Evolutionary conservation across 2,329 filamentous ascomycete genomes (phyloP).

Genomic region (Aquanectria penicillioides): DNA sequence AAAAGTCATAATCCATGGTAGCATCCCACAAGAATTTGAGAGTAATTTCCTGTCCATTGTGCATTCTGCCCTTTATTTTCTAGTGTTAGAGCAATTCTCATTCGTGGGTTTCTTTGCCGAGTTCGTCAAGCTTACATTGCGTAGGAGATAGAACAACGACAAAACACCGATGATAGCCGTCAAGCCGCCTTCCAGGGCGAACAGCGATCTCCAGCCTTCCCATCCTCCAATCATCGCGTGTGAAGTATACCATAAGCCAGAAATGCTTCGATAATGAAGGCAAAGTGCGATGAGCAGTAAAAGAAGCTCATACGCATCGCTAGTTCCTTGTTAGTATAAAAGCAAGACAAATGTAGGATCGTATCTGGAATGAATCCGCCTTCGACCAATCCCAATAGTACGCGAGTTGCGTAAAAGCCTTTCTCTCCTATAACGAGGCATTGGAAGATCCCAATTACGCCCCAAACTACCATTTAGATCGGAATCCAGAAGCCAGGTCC

Average conservation of each 20-base stretch:
- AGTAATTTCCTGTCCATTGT: slow-evolving; percentile 66
- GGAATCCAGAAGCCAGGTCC: slow-evolving; percentile 70
- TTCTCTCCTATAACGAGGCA: slow-evolving; percentile 42
- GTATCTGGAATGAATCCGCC: slow-evolving; percentile 29
- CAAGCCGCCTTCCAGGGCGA: slow-evolving; percentile 49
- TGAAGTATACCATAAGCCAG: slow-evolving; percentile 60
- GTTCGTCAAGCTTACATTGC: slow-evolving; percentile 39
- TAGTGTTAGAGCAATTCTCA: neutral
- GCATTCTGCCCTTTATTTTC: slow-evolving; percentile 60
- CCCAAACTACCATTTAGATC: slow-evolving; percentile 60
- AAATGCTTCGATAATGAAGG: slow-evolving; percentile 13
- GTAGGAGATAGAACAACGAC: slow-evolving; percentile 34
- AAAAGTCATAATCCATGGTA: slow-evolving; percentile 65
- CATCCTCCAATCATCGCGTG: slow-evolving; percentile 61
- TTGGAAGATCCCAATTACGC: slow-evolving; percentile 46
- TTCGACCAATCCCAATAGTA: slow-evolving; percentile 48
- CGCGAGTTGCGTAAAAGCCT: slow-evolving; percentile 51
- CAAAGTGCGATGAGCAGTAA: slow-evolving; percentile 58
- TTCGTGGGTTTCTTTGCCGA: fast-evolving
- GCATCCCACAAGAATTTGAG: slow-evolving; percentile 57
- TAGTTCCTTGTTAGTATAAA: slow-evolving; percentile 64
- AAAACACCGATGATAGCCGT: slow-evolving; percentile 41
- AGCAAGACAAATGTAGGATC: slow-evolving; percentile 74
- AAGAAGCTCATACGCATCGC: slow-evolving; percentile 73
- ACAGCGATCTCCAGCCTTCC: slow-evolving; percentile 69